These are phyloP conservation scores for Daldinia bambusicola DNA, from an alignment of 495 filamentous ascomycete genomes.

Conservation along the genomic window DNA sequence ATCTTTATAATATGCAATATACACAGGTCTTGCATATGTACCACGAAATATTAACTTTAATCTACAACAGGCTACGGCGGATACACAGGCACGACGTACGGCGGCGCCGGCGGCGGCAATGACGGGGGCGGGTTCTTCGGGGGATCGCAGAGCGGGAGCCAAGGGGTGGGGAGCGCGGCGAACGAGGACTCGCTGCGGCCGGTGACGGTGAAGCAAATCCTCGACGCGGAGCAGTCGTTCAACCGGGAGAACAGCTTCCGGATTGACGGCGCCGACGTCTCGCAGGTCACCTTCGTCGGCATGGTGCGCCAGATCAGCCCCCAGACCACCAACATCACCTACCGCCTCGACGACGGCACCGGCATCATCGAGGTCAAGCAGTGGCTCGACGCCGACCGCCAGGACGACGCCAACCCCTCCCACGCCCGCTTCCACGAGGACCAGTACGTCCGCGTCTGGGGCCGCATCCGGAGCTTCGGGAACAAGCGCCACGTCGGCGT, in stretches of 20 bases:
- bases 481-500: slow-evolving; percentile 82
- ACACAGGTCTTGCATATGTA: neutral
- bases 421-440: slow-evolving; percentile 62
- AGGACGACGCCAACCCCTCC: slow-evolving; percentile 58
- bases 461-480: slow-evolving; percentile 78
- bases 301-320: slow-evolving; percentile 86
- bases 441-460: slow-evolving; percentile 84
- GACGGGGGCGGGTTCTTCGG: slow-evolving; percentile 60
- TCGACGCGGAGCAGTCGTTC: slow-evolving; percentile 79
- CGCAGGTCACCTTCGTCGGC: slow-evolving; percentile 82
- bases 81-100: slow-evolving; percentile 46
- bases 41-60: slow-evolving; percentile 7
- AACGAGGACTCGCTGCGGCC: slow-evolving; percentile 80
- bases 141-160: slow-evolving; percentile 58
- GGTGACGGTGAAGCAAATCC: slow-evolving; percentile 92
- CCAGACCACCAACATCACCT: slow-evolving; percentile 91
- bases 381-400: slow-evolving; percentile 76
- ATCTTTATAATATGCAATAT: neutral
- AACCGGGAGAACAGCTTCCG: slow-evolving; percentile 75
- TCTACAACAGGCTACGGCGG: slow-evolving; percentile 52
- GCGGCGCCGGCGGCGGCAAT: slow-evolving; percentile 45
- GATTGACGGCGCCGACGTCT: slow-evolving; percentile 75
- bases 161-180: slow-evolving; percentile 49
- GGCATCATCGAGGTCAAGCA: slow-evolving; percentile 91
- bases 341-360: slow-evolving; percentile 94